Percentiles rank a stretch among this genome's conserved stretches.
phyloP scores from a whole-genome alignment of 331 rosid species.

The Prunus yedoensis region DNA sequence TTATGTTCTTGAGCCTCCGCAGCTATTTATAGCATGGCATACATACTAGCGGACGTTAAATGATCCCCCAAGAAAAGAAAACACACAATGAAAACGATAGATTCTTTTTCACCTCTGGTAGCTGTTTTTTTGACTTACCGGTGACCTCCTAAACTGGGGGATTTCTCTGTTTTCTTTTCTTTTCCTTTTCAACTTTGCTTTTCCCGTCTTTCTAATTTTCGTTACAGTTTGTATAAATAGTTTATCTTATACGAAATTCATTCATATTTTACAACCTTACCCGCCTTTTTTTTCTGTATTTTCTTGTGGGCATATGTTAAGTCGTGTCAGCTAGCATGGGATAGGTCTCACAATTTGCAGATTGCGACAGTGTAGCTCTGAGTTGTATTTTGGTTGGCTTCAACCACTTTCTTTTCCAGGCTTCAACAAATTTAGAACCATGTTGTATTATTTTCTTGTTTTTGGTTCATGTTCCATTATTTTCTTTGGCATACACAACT shows the following conservation, averaged over 20 bases:
- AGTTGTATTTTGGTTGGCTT: constrained; percentile 24
- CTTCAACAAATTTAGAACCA: constrained; percentile 6
- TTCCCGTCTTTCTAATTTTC: not conserved
- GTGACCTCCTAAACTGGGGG: constrained; percentile 7
- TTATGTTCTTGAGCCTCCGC: constrained; percentile 30
- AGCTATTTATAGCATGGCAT: constrained; percentile 73
- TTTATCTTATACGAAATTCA: not conserved
- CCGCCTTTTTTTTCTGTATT: no score
- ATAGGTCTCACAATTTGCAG: not conserved
- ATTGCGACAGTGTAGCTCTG: not conserved
- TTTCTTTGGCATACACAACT: not conserved
- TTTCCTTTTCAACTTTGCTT: constrained; percentile 1
- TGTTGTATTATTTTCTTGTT: not conserved
- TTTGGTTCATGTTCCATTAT: not conserved
- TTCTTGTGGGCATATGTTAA: not conserved
- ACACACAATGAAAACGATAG: not conserved
- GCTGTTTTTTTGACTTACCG: constrained; percentile 6
- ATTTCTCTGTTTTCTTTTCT: not conserved
- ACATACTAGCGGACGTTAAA: constrained; percentile 63
- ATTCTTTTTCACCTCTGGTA: not conserved
- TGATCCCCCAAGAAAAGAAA: constrained; percentile 36
- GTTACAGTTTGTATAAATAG: not conserved
- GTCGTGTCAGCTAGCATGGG: not conserved
- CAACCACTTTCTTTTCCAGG: constrained; percentile 11
- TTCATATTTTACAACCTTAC: not conserved